phyloP scores from a whole-genome alignment of 192 early-diverging fungal species.

The Coemansia umbellata region DNA sequence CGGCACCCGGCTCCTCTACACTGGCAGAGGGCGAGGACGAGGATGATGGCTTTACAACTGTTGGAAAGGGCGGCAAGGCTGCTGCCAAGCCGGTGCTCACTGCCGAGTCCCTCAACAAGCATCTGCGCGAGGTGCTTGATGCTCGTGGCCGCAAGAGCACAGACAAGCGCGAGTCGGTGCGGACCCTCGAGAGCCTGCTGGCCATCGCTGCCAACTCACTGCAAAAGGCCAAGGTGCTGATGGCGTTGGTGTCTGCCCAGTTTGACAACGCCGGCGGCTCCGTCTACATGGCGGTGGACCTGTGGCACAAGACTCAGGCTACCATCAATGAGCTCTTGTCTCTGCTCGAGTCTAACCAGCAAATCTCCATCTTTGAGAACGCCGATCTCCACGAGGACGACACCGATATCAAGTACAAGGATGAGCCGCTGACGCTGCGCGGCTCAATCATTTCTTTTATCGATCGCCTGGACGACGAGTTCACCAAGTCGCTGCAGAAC shows the following conservation, averaged over 20 bases:
- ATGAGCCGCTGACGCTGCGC: conserved; percentile 63
- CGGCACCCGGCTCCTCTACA: conserved; percentile 12
- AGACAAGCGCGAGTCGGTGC: conserved; percentile 75
- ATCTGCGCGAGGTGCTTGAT: conserved; percentile 70
- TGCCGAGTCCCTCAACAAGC: conserved; percentile 76
- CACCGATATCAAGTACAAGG: conserved; percentile 52
- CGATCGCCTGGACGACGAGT: conserved; percentile 97
- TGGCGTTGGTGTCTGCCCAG: conserved; percentile 81
- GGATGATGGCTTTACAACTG: conserved; percentile 66
- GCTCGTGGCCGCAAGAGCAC: conserved; percentile 95
- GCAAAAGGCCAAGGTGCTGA: conserved; percentile 79
- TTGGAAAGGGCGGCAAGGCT: conserved; percentile 66
- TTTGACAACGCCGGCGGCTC: conserved; percentile 75
- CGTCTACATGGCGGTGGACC: conserved; percentile 67
- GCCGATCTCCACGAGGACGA: conserved; percentile 42
- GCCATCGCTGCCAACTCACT: conserved; percentile 62
- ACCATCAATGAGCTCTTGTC: conserved; percentile 76
- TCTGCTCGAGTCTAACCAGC: conserved; percentile 70
- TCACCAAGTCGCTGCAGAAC: conserved; percentile 88
- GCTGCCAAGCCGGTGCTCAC: conserved; percentile 58
- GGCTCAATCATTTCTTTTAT: conserved; percentile 85
- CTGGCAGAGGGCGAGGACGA: conserved; percentile 40
- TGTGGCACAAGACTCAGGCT: conserved; percentile 74
- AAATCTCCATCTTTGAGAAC: conserved; percentile 67
- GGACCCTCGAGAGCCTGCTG: conserved; percentile 62